Percentiles rank a stretch among this genome's conserved stretches.
These are phyloP conservation scores for Rhodotorula paludigena DNA, from an alignment of 768 basidiomycete species.

Conservation along the genomic window DNA sequence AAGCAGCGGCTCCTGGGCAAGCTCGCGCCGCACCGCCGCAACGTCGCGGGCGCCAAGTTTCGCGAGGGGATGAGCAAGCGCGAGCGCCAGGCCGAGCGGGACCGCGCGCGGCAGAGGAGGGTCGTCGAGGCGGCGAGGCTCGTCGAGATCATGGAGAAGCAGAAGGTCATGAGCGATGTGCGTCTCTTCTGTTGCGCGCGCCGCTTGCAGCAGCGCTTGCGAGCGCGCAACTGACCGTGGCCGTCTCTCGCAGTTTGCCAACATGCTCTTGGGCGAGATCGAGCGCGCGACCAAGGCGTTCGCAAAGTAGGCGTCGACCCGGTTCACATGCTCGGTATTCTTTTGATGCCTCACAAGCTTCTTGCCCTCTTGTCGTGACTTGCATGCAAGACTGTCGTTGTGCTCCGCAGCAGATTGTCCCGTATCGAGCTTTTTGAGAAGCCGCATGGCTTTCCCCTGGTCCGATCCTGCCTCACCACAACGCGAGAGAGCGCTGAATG, in stretches of 20 bases:
- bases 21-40: neutral
- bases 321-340: too few relatives aligned
- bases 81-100: neutral
- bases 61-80: neutral
- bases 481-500: too few relatives aligned
- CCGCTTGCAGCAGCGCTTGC: too few relatives aligned
- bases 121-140: constrained; percentile 4
- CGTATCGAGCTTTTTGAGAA: too few relatives aligned
- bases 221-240: too few relatives aligned
- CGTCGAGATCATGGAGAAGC: neutral
- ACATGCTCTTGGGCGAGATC: neutral
- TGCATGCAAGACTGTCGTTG: too few relatives aligned
- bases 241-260: neutral
- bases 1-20: neutral
- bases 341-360: too few relatives aligned
- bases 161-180: neutral
- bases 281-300: neutral
- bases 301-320: neutral
- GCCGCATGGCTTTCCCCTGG: too few relatives aligned
- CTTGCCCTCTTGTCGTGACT: too few relatives aligned
- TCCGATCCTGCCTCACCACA: too few relatives aligned
- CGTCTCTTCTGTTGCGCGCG: neutral
- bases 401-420: too few relatives aligned
- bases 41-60: neutral
- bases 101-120: neutral